Evolutionary conservation across 331 rosid genomes (phyloP), one percentile per base, ranked within the genome.

Genomic region (Malus hybrid): DNA sequence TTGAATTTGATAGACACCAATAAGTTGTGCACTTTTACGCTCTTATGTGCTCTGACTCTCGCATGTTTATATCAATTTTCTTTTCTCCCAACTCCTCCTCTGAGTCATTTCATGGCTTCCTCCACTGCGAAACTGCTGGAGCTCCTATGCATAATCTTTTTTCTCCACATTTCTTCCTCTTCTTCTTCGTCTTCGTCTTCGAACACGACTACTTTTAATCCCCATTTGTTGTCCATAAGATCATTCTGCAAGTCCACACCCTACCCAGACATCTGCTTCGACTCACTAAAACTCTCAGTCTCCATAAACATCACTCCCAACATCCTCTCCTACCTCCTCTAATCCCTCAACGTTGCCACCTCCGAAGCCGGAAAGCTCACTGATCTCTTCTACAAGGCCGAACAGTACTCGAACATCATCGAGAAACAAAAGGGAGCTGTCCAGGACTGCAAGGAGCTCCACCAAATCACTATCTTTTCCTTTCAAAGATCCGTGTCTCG

Each of bases 361-460:
- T 81, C 91, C 3, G 88, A 89, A 81, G 81, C 93, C 72, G 82
- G 83, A 67, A 90, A 89, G 74, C 84, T 91, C 10, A 80, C 93
- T 1, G 69, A 62, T 50, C 75, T 83, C 10, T 76, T 91, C 68
- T 74, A 62, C 18, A 66, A 71, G 24, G 88, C 79, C 1, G 80
- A 82, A 6, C 70, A 28, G 11, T 34, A 66, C 42, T 27, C 72
- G 6, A 82, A 73, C 82, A 81, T 91, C 63, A 54, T 87, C 22
- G 97, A 91, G 80, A 89, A 86, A 4, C 89, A 86, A 77, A 85
- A 73, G 72, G 96, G 96, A 52, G 13, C 97, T 29, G 64, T 91
- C 59, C 87, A 87, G 65, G 97, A 89, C 61, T 89, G 97, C 79
- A 62, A 34, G 27, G 93, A 91, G 28, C 97, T 91, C 18, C 89